Conservation (phyloP, 1,284 basidiomycete genomes). For the Neonothopanus nambi region DNA sequence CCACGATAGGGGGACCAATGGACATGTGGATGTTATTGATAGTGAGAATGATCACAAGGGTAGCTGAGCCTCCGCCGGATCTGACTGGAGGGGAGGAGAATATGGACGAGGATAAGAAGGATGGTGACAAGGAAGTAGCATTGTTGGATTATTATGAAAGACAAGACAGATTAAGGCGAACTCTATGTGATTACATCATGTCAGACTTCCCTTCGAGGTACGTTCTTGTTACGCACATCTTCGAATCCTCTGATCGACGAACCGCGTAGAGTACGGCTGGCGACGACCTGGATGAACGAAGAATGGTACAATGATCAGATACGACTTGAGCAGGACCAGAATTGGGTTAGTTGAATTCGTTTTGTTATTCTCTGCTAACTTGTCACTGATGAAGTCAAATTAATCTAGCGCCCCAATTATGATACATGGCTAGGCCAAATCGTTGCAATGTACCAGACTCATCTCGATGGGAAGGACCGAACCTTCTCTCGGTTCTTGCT, state of each 20-base stretch:
- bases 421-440: slow-evolving; percentile 80
- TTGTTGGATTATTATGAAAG: slow-evolving; percentile 52
- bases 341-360: slow-evolving; percentile 52
- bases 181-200: slow-evolving; percentile 86
- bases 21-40: slow-evolving; percentile 94
- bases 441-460: slow-evolving; percentile 73
- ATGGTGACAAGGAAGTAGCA: slow-evolving; percentile 27
- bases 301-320: slow-evolving; percentile 95
- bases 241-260: not conserved
- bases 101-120: slow-evolving; percentile 29
- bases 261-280: slow-evolving; percentile 70
- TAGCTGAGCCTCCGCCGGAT: slow-evolving; percentile 49
- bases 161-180: slow-evolving; percentile 75
- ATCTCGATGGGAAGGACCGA: slow-evolving; percentile 78
- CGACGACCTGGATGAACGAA: slow-evolving; percentile 97
- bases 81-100: slow-evolving; percentile 25
- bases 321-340: slow-evolving; percentile 51
- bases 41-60: slow-evolving; percentile 86
- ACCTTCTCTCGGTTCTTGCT: slow-evolving; percentile 86
- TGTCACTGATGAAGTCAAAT: slow-evolving; percentile 9
- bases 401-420: slow-evolving; percentile 66
- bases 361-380: slow-evolving; percentile 9
- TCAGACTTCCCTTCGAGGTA: slow-evolving; percentile 83
- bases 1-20: slow-evolving; percentile 49
- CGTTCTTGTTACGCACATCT: slow-evolving; percentile 19